Conservation (phyloP, 1,284 basidiomycete genomes). For the Megacollybia platyphylla region DNA sequence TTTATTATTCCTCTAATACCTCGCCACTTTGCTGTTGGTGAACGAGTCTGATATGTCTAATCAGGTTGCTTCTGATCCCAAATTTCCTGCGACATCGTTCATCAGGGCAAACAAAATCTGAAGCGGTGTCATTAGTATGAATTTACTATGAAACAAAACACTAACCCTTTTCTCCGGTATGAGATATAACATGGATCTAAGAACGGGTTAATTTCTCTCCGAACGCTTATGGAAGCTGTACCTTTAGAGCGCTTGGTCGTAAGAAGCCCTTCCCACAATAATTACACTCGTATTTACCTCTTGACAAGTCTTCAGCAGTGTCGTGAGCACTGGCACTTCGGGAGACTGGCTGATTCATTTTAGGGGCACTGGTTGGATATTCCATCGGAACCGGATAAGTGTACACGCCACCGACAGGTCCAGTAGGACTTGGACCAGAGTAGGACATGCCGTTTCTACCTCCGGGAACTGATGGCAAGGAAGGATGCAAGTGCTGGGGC, state of each 20-base stretch:
- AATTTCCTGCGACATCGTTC: constrained; percentile 9
- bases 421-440: too few relatives aligned
- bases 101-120: constrained; percentile 12
- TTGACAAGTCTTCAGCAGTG: constrained; percentile 1
- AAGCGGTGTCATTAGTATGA: not conserved
- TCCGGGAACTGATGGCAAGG: too few relatives aligned
- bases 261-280: constrained; percentile 11
- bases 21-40: constrained; percentile 7
- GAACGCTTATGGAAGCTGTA: not conserved
- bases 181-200: constrained; percentile 11
- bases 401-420: too few relatives aligned
- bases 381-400: too few relatives aligned
- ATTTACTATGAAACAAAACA: not conserved
- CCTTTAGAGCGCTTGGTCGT: constrained; percentile 11
- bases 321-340: not conserved
- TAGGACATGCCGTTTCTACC: too few relatives aligned
- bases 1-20: constrained; percentile 1
- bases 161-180: constrained; percentile 11
- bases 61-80: constrained; percentile 5
- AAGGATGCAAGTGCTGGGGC: too few relatives aligned
- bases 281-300: constrained; percentile 9
- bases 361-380: too few relatives aligned
- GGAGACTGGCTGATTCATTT: too few relatives aligned
- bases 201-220: not conserved
- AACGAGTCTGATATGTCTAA: constrained; percentile 9